Evolutionary conservation across 116 monocot genomes (phyloP).

Genomic region (Papilionanthe hybrid): DNA sequence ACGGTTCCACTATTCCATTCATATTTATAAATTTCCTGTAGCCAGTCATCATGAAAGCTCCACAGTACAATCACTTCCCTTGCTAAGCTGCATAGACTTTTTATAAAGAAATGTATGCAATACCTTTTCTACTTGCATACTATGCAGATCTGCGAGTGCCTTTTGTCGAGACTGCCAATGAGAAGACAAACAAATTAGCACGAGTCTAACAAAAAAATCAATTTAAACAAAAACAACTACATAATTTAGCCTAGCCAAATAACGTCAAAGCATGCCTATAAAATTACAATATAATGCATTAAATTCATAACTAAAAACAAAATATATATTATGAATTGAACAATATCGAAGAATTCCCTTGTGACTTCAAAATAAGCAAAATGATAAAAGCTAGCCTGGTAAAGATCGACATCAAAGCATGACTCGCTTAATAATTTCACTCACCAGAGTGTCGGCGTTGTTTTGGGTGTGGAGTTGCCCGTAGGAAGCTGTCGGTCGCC

Average conservation of each 20-base stretch:
- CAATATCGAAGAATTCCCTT: neutral
- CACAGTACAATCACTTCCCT: neutral
- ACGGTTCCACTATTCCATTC: neutral
- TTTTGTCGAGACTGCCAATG: slow-evolving; percentile 88
- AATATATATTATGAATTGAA: neutral
- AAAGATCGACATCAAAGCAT: neutral
- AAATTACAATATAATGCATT: neutral
- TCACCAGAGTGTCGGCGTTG: no score
- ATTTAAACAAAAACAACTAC: neutral
- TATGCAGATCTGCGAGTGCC: slow-evolving; percentile 39
- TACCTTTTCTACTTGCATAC: slow-evolving; percentile 87
- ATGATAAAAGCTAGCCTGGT: neutral
- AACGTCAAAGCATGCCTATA: neutral
- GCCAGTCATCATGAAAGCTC: neutral
- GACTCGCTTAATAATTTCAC: neutral
- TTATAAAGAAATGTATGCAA: neutral
- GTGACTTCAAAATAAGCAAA: neutral
- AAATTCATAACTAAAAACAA: neutral
- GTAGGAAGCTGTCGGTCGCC: no score
- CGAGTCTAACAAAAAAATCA: neutral
- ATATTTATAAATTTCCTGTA: neutral
- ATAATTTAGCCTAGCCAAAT: neutral
- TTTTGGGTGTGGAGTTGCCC: no score
- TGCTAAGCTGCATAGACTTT: neutral
- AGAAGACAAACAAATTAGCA: slow-evolving; percentile 3